Evolutionary conservation across 106 monocot genomes (phyloP).

Genomic region (Phalaenopsis aphrodite): DNA sequence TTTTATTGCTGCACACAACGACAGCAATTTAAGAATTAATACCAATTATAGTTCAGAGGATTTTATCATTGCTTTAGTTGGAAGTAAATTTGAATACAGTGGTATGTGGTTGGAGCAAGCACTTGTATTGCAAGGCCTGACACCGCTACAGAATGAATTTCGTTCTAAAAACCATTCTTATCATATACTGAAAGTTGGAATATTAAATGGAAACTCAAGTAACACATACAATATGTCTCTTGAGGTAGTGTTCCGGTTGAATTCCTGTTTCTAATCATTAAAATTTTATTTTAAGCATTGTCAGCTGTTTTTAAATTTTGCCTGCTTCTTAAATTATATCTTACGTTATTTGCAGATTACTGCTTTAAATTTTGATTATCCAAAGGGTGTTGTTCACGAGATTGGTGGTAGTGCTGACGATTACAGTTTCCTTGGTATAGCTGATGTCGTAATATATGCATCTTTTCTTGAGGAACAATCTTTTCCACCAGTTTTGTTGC

Average conservation of each 20-base stretch:
- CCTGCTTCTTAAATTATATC: not conserved
- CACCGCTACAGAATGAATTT: conserved; percentile 40
- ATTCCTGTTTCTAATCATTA: not conserved
- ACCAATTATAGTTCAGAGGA: conserved; percentile 47
- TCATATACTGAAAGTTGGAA: conserved; percentile 50
- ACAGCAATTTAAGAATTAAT: conserved; percentile 21
- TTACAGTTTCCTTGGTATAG: conserved; percentile 40
- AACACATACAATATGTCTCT: conserved; percentile 35
- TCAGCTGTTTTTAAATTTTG: not conserved
- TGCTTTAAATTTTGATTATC: conserved; percentile 46
- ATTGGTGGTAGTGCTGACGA: conserved; percentile 30
- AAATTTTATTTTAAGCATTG: not conserved
- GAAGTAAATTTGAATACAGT: conserved; percentile 87
- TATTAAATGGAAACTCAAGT: conserved; percentile 46
- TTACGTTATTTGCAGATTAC: conserved; percentile 30
- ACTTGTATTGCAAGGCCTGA: conserved; percentile 68
- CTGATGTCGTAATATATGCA: conserved; percentile 84
- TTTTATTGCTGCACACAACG: conserved; percentile 14
- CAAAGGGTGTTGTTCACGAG: conserved; percentile 33
- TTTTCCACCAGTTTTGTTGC: conserved; percentile 61
- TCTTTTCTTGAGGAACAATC: conserved; percentile 92
- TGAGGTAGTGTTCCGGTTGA: conserved; percentile 38
- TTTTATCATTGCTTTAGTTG: conserved; percentile 69
- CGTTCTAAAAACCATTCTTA: conserved; percentile 28
- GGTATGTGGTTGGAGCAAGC: conserved; percentile 74